A percentile compares a stretch with the other conserved stretches of the same genome.
phyloP scores from a whole-genome alignment of 148 eudicot genomes.

The Oxyria digyna region DNA sequence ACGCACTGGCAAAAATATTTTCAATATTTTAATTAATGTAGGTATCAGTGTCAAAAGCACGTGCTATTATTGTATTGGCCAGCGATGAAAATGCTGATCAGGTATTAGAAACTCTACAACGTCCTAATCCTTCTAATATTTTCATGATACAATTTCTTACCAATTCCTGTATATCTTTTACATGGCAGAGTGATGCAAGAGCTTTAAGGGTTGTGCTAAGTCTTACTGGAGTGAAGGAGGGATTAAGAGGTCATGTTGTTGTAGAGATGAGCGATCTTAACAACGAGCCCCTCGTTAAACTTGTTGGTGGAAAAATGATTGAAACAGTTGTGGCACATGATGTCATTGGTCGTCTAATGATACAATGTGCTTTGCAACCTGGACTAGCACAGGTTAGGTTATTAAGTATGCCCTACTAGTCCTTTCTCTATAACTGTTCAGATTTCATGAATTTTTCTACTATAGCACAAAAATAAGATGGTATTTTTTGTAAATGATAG shows the following conservation, averaged over 20 bases:
- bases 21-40: conserved; percentile 15
- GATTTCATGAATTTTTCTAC: neutral
- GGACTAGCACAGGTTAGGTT: conserved; percentile 86
- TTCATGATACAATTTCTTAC: neutral
- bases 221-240: conserved; percentile 88
- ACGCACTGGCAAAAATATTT: neutral
- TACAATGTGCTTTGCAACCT: conserved; percentile 96
- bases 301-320: conserved; percentile 82
- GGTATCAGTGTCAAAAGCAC: conserved; percentile 97
- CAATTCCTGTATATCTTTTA: neutral
- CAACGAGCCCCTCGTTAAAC: conserved; percentile 94
- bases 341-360: conserved; percentile 94
- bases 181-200: conserved; percentile 83
- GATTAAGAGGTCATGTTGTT: conserved; percentile 87
- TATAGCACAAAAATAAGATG: neutral
- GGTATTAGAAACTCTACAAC: conserved; percentile 27
- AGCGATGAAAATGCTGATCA: conserved; percentile 96
- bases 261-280: conserved; percentile 96
- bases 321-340: conserved; percentile 98
- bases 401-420: too few relatives aligned
- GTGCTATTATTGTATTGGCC: conserved; percentile 87
- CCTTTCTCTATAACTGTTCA: neutral
- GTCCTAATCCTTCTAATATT: neutral
- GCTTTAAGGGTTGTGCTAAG: conserved; percentile 94
- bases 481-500: neutral